These are phyloP conservation scores for Fusarium sp. DNA, from an alignment of 2,329 filamentous ascomycete genomes.

Conservation along the genomic window DNA sequence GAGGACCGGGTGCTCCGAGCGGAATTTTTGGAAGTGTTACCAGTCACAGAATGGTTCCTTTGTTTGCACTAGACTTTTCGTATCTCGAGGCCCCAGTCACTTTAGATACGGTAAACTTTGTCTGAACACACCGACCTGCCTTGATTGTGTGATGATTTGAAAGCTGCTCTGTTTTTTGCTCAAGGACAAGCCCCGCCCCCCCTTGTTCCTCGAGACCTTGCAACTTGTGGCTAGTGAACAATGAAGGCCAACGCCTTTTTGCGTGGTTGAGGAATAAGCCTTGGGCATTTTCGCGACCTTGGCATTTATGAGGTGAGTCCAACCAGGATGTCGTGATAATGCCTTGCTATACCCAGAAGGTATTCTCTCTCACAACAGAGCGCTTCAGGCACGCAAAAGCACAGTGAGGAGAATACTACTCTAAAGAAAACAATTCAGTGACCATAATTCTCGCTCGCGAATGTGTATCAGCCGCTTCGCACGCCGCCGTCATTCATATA, in stretches of 20 bases:
- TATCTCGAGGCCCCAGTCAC: background rate
- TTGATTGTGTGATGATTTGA: background rate
- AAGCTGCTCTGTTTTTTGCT: background rate
- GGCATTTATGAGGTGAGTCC: background rate
- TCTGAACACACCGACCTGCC: background rate
- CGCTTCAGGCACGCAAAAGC: background rate
- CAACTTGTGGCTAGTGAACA: background rate
- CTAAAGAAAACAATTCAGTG: background rate
- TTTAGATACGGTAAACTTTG: background rate
- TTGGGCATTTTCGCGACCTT: background rate
- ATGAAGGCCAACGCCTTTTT: background rate
- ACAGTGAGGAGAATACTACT: background rate
- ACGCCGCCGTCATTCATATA: background rate
- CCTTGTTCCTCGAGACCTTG: background rate
- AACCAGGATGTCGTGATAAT: background rate
- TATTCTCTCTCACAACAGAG: background rate
- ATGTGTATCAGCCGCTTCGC: fast-evolving
- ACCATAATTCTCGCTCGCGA: background rate
- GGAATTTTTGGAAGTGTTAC: background rate
- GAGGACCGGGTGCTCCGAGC: constrained; percentile 11
- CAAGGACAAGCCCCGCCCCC: background rate
- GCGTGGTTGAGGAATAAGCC: background rate
- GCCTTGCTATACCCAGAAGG: background rate
- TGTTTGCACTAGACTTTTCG: background rate
- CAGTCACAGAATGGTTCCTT: background rate